Base-by-base conservation (phyloP, 768 basidiomycete species). In the Leccinellum luteum region DNA sequence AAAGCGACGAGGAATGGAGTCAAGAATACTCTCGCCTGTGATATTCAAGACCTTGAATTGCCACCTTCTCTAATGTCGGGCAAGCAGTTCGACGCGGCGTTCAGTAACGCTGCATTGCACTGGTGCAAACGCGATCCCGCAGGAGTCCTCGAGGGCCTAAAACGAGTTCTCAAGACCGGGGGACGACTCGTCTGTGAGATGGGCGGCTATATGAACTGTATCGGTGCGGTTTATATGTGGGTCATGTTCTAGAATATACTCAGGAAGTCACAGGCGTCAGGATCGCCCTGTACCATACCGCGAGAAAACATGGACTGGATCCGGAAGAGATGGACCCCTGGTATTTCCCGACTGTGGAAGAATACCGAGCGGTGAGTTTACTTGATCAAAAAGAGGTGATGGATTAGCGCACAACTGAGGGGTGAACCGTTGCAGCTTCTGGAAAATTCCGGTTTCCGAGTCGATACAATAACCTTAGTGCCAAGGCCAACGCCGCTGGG, bases 101-200 rank as follows among this genome's bases (percentile, higher is more conserved):
- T 94, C 75, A 87, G 85, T 53, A 92, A 88, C 60, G 90, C 93
- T 0, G 78, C 81, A 4, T 67, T 94, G 60, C 92, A 95, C 64
- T 94, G 92, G 92, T 94, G 91, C 73, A 93, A 90, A 69, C 74
- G 75, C 5, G 77, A 87, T 62, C 93, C 92, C 1, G 69, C 65
- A 2, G 85, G 82, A 1, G 91, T 92, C 9, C 68, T 92, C 10
- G 71, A 77, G 14, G 79, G 84, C 50, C 79, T 81, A n/a, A 81
- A 81, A 64, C 76, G 74, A 47, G 72, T 87, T 10, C 74, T 94
- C 54, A 90, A 84, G 63, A 79, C 78, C 1, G 87, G 88, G 0
- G 92, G 91, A 2, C 76, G 86, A 21, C 82, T 93, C 48, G 85
- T 85, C 0, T 85, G 79, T 23, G 92, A 94, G 69, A 85, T 92